phyloP scores from a whole-genome alignment of 73 alveolate genomes.

The Stentor roeselii region DNA sequence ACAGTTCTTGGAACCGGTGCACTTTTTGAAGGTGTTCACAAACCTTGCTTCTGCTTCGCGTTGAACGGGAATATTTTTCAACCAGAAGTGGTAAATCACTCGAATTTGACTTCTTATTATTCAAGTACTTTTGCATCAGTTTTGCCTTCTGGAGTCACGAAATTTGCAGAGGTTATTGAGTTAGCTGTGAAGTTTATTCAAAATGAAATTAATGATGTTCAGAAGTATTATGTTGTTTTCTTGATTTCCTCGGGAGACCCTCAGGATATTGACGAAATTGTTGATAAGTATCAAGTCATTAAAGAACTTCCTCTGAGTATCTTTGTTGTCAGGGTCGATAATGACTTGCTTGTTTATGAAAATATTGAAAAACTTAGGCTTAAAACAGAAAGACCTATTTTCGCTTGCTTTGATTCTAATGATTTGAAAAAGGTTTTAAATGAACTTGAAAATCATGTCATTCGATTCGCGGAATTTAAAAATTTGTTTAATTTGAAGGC shows the following conservation, averaged over 20 bases:
- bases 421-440: neutral
- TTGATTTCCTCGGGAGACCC: neutral
- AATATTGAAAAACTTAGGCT: neutral
- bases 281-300: neutral
- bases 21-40: neutral
- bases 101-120: neutral
- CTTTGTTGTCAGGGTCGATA: neutral
- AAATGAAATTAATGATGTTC: neutral
- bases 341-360: neutral
- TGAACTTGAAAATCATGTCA: neutral
- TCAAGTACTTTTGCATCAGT: neutral
- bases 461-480: neutral
- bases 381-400: neutral
- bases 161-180: neutral
- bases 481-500: too few relatives aligned
- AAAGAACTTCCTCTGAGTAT: neutral
- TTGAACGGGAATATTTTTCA: neutral
- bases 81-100: neutral
- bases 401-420: neutral
- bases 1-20: conserved; percentile 3
- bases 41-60: neutral
- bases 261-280: neutral
- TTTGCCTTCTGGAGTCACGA: neutral
- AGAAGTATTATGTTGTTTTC: too few relatives aligned
- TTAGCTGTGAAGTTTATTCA: neutral